These are phyloP conservation scores for Saturnispora mendoncae DNA, from an alignment of 805 yeast species.

Conservation along the genomic window DNA sequence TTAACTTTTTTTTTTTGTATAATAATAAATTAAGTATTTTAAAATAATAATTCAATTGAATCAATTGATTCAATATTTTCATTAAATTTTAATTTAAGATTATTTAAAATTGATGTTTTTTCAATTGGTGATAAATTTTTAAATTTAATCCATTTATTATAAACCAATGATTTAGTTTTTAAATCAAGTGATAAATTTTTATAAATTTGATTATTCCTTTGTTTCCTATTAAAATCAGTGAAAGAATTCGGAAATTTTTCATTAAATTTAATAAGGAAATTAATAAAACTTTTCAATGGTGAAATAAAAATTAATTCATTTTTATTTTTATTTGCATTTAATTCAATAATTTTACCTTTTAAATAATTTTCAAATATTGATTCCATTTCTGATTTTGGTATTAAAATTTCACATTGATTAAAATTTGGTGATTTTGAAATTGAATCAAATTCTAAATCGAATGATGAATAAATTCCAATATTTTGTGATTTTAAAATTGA, in stretches of 20 bases:
- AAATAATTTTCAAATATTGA: constrained; percentile 11
- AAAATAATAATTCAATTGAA: neutral
- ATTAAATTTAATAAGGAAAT: neutral
- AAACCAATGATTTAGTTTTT: neutral
- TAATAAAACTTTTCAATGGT: neutral
- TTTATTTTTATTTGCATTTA: neutral
- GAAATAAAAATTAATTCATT: neutral
- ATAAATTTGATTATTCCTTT: neutral
- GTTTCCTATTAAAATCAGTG: constrained; percentile 7
- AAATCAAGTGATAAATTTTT: neutral
- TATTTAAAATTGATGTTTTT: neutral
- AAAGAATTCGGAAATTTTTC: constrained; percentile 3
- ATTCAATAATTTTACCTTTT: neutral
- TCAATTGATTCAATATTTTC: neutral
- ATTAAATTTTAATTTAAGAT: neutral
- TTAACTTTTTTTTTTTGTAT: no score
- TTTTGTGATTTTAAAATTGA: neutral
- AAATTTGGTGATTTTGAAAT: constrained; percentile 20
- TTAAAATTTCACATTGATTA: constrained; percentile 14
- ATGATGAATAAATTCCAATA: constrained; percentile 12
- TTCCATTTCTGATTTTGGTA: constrained; percentile 12
- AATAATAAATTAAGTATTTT: no score
- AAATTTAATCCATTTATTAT: constrained; percentile 5
- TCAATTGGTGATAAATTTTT: neutral
- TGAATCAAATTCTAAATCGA: constrained; percentile 16